Conservation (phyloP, 176 grass and related monocot genomes). For the Secale cereale region DNA sequence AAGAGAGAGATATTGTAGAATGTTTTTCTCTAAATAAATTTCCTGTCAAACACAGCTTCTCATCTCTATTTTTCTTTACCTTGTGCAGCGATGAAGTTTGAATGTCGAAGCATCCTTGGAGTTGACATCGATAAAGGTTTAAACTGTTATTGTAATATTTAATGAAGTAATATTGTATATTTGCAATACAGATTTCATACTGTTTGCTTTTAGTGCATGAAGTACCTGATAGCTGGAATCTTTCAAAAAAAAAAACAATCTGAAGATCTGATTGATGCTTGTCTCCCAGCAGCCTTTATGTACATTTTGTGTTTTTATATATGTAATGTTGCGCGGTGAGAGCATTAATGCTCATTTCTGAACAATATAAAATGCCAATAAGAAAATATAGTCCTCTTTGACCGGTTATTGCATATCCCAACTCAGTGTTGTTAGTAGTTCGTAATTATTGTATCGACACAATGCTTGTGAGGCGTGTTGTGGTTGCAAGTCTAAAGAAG, state of each 20-base stretch:
- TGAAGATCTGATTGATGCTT: neutral
- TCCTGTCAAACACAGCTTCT: conserved; percentile 7
- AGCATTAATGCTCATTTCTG: neutral
- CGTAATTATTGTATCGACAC: neutral
- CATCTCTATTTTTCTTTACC: conserved; percentile 24
- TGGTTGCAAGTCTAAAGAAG: conserved; percentile 28
- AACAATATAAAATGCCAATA: neutral
- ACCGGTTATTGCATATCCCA: neutral
- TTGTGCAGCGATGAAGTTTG: conserved; percentile 76
- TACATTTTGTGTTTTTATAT: neutral
- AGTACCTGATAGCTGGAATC: neutral
- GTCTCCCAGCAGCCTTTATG: neutral
- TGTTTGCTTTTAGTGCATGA: neutral
- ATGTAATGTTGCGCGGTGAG: neutral
- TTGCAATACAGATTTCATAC: neutral
- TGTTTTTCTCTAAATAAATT: neutral
- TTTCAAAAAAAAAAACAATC: neutral
- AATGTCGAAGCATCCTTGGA: conserved; percentile 79
- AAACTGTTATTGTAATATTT: neutral
- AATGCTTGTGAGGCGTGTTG: conserved; percentile 23
- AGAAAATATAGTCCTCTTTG: neutral
- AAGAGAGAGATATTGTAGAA: neutral
- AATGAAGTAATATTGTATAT: conserved; percentile 11
- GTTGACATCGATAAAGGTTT: conserved; percentile 90
- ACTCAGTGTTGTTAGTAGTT: neutral